Evolutionary conservation across 345 rosid species (phyloP).

Genomic region (Gossypium anomalum): DNA sequence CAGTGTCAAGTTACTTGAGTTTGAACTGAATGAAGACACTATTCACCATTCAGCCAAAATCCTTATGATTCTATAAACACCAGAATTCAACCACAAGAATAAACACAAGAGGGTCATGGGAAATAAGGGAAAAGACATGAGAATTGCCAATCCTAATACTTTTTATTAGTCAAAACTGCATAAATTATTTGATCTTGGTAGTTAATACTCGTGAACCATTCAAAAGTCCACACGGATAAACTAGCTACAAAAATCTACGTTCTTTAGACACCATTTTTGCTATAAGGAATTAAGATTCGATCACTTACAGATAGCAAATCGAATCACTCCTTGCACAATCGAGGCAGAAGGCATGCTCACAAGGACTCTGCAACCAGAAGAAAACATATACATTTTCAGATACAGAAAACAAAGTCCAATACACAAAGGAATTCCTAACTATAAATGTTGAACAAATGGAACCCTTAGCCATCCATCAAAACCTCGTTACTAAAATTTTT

Average conservation of each 20-base stretch:
- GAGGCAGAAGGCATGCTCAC: constrained; percentile 90
- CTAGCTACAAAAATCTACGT: neutral
- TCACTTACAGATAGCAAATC: constrained; percentile 83
- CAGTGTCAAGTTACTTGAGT: neutral
- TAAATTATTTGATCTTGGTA: neutral
- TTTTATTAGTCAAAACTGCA: neutral
- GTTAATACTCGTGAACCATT: too few relatives aligned
- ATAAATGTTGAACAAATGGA: too few relatives aligned
- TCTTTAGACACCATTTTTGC: neutral
- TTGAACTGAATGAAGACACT: too few relatives aligned
- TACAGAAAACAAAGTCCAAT: neutral
- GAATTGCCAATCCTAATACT: neutral
- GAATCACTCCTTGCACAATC: constrained; percentile 98
- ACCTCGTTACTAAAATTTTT: too few relatives aligned
- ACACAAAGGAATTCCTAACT: neutral
- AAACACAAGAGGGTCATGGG: too few relatives aligned
- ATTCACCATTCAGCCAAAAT: too few relatives aligned
- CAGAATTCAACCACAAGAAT: too few relatives aligned
- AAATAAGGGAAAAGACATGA: neutral
- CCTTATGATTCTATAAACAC: too few relatives aligned
- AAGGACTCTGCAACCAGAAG: constrained; percentile 68
- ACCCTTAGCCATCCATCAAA: too few relatives aligned
- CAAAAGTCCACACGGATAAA: neutral
- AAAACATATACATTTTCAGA: neutral
- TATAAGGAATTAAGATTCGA: constrained; percentile 1